Conservation (phyloP, 2,329 filamentous ascomycete genomes). For the Plenodomus biglobosus region DNA sequence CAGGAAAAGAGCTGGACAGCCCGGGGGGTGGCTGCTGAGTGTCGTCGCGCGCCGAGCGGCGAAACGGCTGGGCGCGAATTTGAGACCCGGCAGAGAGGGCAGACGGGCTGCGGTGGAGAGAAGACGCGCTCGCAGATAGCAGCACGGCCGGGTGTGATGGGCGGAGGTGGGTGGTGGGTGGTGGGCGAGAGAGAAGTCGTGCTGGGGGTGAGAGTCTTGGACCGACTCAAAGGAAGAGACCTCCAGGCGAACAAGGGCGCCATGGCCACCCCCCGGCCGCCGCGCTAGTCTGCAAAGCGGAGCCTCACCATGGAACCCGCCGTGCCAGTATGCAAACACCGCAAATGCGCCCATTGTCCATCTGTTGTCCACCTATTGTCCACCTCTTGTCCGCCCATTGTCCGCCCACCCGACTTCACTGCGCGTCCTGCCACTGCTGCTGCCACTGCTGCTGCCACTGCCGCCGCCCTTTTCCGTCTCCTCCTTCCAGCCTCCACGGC, state of each 20-base stretch:
- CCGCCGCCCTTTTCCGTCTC: background rate
- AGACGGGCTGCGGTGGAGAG: slow-evolving; percentile 22
- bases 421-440: no score
- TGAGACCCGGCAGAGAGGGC: slow-evolving; percentile 30
- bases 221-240: slow-evolving; percentile 11
- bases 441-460: background rate
- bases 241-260: slow-evolving; percentile 16
- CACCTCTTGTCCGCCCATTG: background rate
- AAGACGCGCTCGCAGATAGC: slow-evolving; percentile 41
- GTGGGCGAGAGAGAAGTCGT: slow-evolving; percentile 24
- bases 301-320: slow-evolving; percentile 11
- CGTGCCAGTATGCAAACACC: slow-evolving; percentile 11
- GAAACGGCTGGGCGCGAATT: slow-evolving; percentile 25
- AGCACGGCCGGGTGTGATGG: slow-evolving; percentile 36
- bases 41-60: slow-evolving; percentile 26
- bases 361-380: no score
- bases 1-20: slow-evolving; percentile 36
- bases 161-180: slow-evolving; percentile 17
- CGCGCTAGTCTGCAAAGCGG: slow-evolving; percentile 14
- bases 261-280: background rate
- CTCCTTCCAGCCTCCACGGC: slow-evolving; percentile 1
- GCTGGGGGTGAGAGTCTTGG: slow-evolving; percentile 18
- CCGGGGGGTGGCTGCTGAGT: slow-evolving; percentile 11
- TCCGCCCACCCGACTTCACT: no score
- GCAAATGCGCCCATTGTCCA: background rate